Evolutionary conservation across 228 moss, liverwort and hornwort species (phyloP), one percentile per base, ranked within the genome.

Genomic region (Sphagnum fallax): DNA sequence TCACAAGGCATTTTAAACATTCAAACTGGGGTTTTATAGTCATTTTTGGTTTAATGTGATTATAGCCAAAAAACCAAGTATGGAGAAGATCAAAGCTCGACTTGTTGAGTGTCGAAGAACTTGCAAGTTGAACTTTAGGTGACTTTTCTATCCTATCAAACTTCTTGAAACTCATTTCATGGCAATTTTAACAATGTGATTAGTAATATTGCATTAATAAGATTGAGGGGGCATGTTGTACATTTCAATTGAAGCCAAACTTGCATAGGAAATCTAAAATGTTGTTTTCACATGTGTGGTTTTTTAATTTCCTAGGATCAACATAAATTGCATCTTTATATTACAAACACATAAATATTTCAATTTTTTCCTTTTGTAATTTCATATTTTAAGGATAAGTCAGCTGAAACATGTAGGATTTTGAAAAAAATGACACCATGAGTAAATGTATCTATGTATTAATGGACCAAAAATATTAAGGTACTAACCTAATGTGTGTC

Each of bases 31-130:
- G 58, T 4, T 58, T 58, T 58, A 58, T 58, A 58, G 10, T 58
- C 10, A 10, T 58, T 58, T 14, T 58, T 58, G 6, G 32, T 62
- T n/a, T 6, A n/a, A 51, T 66, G n/a, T 6, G 50, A 49, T 66
- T 12, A 16, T 70, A 88, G 88, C 67, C 72, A 90, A 88, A 72
- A 90, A 90, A 50, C 90, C 88, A 15, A 92, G 90, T 67, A 52
- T 88, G 52, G 90, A 92, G 75, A 92, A 92, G 67, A 82, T 92
- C 58, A 92, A 92, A 73, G 79, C 84, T 4, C 86, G 92, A 62
- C 79, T 92, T 70, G 92, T 92, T 64, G 90, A 90, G 67, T 88
- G 86, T 47, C 86, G 92, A 10, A 84, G 90, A 68, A 92, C 79
- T 76, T 88, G 86, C 8, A 82, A 78, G 67, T 80, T 92, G 53